Base-by-base conservation (phyloP, 2,329 filamentous ascomycete genomes). In the Colletotrichum falcatum region DNA sequence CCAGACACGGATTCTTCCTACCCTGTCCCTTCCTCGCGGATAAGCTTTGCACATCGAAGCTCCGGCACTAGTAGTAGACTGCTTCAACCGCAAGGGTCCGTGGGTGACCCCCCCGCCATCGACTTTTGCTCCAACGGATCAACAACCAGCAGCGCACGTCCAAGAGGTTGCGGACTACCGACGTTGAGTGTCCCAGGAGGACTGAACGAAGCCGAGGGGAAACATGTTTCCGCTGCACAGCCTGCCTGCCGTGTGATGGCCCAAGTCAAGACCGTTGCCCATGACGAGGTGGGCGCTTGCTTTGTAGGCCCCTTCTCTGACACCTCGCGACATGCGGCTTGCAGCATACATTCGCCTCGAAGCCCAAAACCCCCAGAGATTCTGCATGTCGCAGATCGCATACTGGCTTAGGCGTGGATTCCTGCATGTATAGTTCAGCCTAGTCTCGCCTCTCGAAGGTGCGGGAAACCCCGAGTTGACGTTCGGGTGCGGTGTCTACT, bases 111-210 rank as follows among this genome's bases (percentile, higher is more conserved):
- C 33, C 54, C 63, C 33, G 63, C 67, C 63, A 59, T 70, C 64
- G 44, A 42, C 42, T 46, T 67, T n/a, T 49, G 44, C 26, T 37
- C 16, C 23, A 35, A 51, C 42, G 59, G 39, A 39, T 44, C 26
- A 61, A 37, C 59, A 23, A 37, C 58, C 5, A 46, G 58, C 67
- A 37, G 39, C 63, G 67, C 64, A 71, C 68, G 68, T 71, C 37
- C 68, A 54, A 30, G 42, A 61, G 39, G 60, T 30, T 39, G 37
- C 56, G 37, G 42, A 71, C 53, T 53, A 58, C 66, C 66, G 66
- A 69, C 61, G 35, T 49, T 6, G 58, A 42, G 16, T 68, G 64
- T 68, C 58, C 68, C 68, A 68, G 53, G 46, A 49, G 42, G 46
- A 39, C 53, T n/a, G 37, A 6, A 26, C 33, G 37, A 49, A 18